A percentile compares a stretch with the other conserved stretches of the same genome.
phyloP scores from a whole-genome alignment of 345 rosid species.

The Brassica cretica region DNA sequence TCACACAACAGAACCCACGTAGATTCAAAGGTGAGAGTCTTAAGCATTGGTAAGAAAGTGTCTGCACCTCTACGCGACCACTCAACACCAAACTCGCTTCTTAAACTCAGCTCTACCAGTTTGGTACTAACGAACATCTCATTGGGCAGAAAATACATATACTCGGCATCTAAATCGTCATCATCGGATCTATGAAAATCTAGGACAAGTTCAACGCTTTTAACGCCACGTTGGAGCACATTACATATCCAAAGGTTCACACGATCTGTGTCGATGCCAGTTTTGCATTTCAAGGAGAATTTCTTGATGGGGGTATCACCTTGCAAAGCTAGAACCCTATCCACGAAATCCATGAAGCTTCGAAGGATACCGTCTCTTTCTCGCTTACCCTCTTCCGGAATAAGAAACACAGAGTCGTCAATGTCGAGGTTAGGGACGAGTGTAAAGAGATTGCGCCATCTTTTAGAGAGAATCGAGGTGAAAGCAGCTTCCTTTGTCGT shows the following conservation, averaged over 20 bases:
- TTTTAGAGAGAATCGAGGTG: not conserved
- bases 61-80: not conserved
- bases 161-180: not conserved
- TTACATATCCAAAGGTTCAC: not conserved
- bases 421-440: not conserved
- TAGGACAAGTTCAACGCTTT: not conserved
- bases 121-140: not conserved
- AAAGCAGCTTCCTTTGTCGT: constrained; percentile 3
- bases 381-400: constrained; percentile 4
- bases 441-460: not conserved
- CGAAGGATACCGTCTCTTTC: not conserved
- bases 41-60: not conserved
- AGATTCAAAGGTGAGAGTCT: not conserved
- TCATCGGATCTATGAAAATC: not conserved
- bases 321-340: not conserved
- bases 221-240: not conserved
- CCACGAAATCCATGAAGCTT: constrained; percentile 9
- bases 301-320: not conserved
- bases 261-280: not conserved
- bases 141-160: not conserved
- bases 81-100: not conserved
- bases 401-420: constrained; percentile 5
- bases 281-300: not conserved
- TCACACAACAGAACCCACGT: not conserved
- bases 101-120: not conserved